phyloP scores from a whole-genome alignment of 163 green algal species.

The Chlorella variabilis region DNA sequence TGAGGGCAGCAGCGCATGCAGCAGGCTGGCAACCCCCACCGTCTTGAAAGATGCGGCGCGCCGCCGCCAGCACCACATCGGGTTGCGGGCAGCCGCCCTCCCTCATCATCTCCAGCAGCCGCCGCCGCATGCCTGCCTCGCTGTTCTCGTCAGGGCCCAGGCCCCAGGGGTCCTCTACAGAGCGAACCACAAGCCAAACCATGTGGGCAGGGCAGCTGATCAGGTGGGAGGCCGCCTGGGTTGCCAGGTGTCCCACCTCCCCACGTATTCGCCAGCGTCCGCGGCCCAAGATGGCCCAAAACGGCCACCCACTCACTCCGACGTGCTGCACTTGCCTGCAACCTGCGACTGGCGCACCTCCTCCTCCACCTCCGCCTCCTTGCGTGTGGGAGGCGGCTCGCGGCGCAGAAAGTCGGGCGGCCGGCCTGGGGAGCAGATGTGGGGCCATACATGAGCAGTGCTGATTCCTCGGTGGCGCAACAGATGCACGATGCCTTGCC shows the following conservation, averaged over 20 bases:
- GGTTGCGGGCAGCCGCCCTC: constrained; percentile 31
- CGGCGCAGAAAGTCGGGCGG: constrained; percentile 9
- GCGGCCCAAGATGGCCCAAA: too few relatives aligned
- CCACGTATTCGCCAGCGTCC: too few relatives aligned
- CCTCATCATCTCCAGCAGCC: constrained; percentile 39
- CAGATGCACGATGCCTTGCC: too few relatives aligned
- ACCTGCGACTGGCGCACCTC: constrained; percentile 15
- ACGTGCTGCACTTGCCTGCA: background rate
- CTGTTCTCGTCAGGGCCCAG: constrained; percentile 21
- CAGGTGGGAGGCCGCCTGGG: too few relatives aligned
- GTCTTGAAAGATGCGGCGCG: constrained; percentile 11
- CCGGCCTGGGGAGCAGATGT: background rate
- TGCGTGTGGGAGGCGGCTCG: background rate
- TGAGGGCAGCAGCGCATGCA: too few relatives aligned
- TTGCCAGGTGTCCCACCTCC: too few relatives aligned
- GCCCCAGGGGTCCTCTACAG: constrained; percentile 39
- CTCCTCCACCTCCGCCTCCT: constrained; percentile 22
- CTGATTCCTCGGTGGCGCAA: too few relatives aligned
- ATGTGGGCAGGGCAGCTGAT: background rate
- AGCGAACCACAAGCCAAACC: background rate
- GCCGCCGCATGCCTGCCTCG: constrained; percentile 27
- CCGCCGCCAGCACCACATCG: constrained; percentile 19
- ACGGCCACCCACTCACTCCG: too few relatives aligned
- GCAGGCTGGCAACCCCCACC: too few relatives aligned
- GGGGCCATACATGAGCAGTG: too few relatives aligned